These are phyloP conservation scores for Neurospora sp. DNA, from an alignment of 495 filamentous ascomycete genomes.

Conservation along the genomic window DNA sequence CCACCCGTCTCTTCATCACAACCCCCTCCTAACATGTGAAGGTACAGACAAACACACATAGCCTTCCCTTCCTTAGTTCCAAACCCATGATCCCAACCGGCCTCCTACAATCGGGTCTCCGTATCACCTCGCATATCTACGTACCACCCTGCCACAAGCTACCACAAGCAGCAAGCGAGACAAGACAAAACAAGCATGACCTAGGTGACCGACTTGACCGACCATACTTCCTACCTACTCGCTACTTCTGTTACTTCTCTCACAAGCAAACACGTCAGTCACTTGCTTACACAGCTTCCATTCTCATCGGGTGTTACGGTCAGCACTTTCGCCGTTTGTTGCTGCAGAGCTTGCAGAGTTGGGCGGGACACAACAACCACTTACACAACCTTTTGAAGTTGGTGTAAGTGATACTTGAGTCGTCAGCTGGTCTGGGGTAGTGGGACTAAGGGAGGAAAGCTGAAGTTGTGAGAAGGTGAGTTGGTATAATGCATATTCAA, in stretches of 20 bases:
- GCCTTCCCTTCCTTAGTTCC: not conserved
- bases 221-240: not conserved
- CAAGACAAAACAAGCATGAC: not conserved
- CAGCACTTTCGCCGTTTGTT: not conserved
- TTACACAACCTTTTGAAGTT: not conserved
- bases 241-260: not conserved
- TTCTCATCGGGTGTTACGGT: not conserved
- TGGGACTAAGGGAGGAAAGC: not conserved
- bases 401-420: not conserved
- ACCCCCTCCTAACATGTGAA: not conserved
- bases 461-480: not conserved
- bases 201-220: not conserved
- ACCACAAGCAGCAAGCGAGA: not conserved
- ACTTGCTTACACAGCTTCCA: too few species aligned
- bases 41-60: not conserved
- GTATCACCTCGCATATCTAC: not conserved
- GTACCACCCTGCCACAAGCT: not conserved
- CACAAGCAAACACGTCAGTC: not conserved
- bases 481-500: not conserved
- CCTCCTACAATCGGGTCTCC: not conserved
- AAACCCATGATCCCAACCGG: not conserved
- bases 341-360: not conserved
- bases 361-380: not conserved
- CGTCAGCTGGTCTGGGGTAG: not conserved
- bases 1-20: too few species aligned